Evolutionary conservation across 805 yeast species (phyloP).

Genomic region (Candida pseudoglaebosa): DNA sequence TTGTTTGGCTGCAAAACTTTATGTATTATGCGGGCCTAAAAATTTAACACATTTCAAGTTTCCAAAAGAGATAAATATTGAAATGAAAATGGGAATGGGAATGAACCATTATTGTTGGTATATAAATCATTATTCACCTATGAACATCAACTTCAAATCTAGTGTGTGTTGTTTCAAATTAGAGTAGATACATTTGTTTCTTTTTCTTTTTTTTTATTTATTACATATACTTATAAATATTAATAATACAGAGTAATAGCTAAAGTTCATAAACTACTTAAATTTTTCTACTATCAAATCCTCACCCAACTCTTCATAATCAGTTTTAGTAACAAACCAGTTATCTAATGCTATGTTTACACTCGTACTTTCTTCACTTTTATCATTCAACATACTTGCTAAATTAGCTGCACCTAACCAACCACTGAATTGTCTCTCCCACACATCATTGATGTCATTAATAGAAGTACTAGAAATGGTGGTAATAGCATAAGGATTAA

Average conservation of each 20-base stretch:
- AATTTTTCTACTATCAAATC: constrained; percentile 35
- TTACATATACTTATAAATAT: too few relatives aligned
- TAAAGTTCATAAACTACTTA: constrained; percentile 15
- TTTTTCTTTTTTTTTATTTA: too few relatives aligned
- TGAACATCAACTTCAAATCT: too few relatives aligned
- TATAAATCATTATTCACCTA: too few relatives aligned
- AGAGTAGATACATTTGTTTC: background rate
- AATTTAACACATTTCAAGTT: too few relatives aligned
- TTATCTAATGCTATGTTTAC: constrained; percentile 39
- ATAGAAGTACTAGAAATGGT: constrained; percentile 19
- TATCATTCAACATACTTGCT: constrained; percentile 56
- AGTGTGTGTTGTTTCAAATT: too few relatives aligned
- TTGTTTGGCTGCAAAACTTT: too few relatives aligned
- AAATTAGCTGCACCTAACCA: constrained; percentile 76
- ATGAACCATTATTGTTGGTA: too few relatives aligned
- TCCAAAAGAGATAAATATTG: too few relatives aligned
- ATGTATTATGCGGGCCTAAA: too few relatives aligned
- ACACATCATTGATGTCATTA: constrained; percentile 29
- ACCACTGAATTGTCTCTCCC: constrained; percentile 55
- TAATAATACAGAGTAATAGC: background rate
- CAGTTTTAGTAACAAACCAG: constrained; percentile 58
- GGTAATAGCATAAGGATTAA: constrained; percentile 20
- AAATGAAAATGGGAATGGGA: too few relatives aligned
- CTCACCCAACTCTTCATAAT: constrained; percentile 62
- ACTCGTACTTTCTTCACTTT: constrained; percentile 19